These are phyloP conservation scores for Chloropicon primus DNA, from an alignment of 139 green algal genomes.

Conservation along the genomic window DNA sequence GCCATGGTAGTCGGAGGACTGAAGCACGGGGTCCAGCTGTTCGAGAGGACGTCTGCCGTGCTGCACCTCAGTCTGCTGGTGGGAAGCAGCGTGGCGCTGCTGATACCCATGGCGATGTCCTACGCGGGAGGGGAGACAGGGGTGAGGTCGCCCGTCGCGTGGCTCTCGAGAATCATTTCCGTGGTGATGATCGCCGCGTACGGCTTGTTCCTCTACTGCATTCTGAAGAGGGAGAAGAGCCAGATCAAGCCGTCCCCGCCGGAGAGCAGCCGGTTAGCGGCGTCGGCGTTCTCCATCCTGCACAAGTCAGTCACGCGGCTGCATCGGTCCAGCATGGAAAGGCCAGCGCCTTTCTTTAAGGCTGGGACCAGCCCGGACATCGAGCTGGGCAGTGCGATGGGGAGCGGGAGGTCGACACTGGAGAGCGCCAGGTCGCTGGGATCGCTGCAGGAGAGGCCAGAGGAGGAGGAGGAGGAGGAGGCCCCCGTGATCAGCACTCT, in stretches of 20 bases:
- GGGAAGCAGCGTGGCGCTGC: constrained; percentile 26
- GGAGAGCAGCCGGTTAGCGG: background rate
- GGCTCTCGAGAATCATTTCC: constrained; percentile 39
- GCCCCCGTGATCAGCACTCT: constrained; percentile 13
- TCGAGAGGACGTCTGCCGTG: constrained; percentile 29
- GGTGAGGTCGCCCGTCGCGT: constrained; percentile 14
- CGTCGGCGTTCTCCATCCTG: background rate
- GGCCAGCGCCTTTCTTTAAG: too few species aligned
- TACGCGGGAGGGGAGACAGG: constrained; percentile 33
- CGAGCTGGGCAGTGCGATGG: background rate
- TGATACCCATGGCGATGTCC: constrained; percentile 35
- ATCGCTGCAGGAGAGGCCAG: constrained; percentile 7
- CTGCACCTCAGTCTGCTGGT: constrained; percentile 34
- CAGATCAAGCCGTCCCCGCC: constrained; percentile 9
- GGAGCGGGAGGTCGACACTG: too few species aligned
- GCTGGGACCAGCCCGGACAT: too few species aligned
- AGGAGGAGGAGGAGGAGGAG: constrained; percentile 21
- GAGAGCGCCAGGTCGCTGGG: too few species aligned
- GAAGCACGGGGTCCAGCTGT: constrained; percentile 30
- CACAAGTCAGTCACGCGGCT: too few species aligned
- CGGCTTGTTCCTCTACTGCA: constrained; percentile 50
- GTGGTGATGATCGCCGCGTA: constrained; percentile 54
- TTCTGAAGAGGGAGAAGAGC: constrained; percentile 28
- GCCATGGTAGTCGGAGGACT: constrained; percentile 62
- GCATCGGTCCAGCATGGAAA: too few species aligned